A percentile compares a stretch with the other conserved stretches of the same genome.
Conservation (phyloP, 352 stramenopile species). For the Plasmopara halstedii region DNA sequence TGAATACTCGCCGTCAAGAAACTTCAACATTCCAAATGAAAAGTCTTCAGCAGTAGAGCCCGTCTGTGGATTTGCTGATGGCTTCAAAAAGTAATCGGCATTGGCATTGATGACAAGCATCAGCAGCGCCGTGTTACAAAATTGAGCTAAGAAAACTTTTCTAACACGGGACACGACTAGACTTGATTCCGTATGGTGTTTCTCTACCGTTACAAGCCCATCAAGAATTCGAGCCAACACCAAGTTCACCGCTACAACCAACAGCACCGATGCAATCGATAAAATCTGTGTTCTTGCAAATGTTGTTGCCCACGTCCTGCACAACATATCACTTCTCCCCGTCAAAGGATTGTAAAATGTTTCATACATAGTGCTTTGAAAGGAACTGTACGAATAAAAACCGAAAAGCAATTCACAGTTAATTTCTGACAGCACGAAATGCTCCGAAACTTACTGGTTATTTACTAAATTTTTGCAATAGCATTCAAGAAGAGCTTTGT, state of each 20-base stretch:
- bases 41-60: slow-evolving; percentile 11
- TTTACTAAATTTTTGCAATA: slow-evolving; percentile 60
- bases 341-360: slow-evolving; percentile 40
- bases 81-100: slow-evolving; percentile 45
- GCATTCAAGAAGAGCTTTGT: slow-evolving; percentile 75
- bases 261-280: slow-evolving; percentile 52
- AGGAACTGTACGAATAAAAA: slow-evolving; percentile 25
- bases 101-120: slow-evolving; percentile 81
- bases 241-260: slow-evolving; percentile 66
- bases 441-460: slow-evolving; percentile 25
- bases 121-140: slow-evolving; percentile 75
- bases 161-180: slow-evolving; percentile 62
- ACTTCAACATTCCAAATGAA: slow-evolving; percentile 27
- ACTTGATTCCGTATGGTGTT: slow-evolving; percentile 71
- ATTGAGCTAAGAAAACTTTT: slow-evolving; percentile 75
- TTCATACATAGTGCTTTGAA: slow-evolving; percentile 52
- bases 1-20: slow-evolving; percentile 67
- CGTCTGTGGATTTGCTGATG: slow-evolving; percentile 9
- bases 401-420: neutral
- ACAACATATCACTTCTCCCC: slow-evolving; percentile 26
- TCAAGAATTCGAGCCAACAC: slow-evolving; percentile 59
- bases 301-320: slow-evolving; percentile 57
- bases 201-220: slow-evolving; percentile 61
- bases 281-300: slow-evolving; percentile 65
- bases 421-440: neutral